phyloP scores from a whole-genome alignment of 371 early-diverging fungal species.

The Mucor ambiguus region DNA sequence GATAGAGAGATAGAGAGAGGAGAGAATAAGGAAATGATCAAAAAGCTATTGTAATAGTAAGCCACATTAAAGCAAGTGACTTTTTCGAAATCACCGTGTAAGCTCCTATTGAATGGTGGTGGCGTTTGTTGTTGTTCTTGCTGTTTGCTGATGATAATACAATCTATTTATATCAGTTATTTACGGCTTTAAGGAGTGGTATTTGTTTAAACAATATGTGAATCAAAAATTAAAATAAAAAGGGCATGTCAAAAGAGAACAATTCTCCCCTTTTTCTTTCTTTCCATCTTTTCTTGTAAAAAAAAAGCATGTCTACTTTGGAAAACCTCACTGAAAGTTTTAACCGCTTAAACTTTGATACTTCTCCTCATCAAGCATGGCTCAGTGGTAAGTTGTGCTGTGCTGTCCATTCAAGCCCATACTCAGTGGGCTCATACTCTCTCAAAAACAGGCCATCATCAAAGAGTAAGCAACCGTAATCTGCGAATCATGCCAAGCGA shows the following conservation, averaged over 20 bases:
- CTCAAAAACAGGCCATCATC: not conserved
- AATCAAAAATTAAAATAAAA: not conserved
- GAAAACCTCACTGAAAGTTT: conserved; percentile 34
- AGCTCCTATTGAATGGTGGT: not conserved
- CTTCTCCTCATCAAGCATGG: conserved; percentile 8
- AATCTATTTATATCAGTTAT: not conserved
- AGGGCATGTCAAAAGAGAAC: conserved; percentile 3
- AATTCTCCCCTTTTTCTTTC: conserved; percentile 8
- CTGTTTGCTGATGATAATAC: not conserved
- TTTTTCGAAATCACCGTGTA: not conserved
- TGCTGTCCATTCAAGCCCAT: not conserved
- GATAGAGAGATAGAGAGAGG: not conserved
- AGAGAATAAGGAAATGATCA: not conserved
- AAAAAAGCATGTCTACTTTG: conserved; percentile 12
- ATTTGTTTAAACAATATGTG: not conserved
- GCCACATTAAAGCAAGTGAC: not conserved
- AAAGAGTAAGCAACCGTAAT: conserved; percentile 31
- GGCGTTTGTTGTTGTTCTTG: not conserved
- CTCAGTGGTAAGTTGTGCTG: conserved; percentile 1
- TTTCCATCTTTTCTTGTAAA: not conserved
- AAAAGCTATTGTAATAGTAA: not conserved
- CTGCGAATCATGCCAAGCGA: conserved; percentile 47
- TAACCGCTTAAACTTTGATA: conserved; percentile 29
- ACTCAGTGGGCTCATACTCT: not conserved
- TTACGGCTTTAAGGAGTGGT: not conserved